Base-by-base conservation (phyloP, 2,329 filamentous ascomycete species). In the Ophiostoma triangulosporum region DNA sequence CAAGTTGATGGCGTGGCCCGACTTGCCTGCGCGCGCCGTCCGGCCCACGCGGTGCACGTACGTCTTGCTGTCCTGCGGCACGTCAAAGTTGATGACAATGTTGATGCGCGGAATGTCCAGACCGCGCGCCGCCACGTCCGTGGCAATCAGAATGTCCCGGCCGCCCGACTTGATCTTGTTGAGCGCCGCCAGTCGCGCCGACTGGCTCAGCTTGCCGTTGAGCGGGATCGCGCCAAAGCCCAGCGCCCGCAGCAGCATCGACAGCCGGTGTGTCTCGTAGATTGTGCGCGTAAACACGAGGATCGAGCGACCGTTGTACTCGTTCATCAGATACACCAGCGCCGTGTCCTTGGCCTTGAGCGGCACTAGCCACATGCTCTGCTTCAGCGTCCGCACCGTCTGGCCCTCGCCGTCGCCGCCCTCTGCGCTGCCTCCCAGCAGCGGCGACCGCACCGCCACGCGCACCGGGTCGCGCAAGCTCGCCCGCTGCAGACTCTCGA, bases 271-370 rank as follows among this genome's bases (percentile, higher is more conserved):
- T 0, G 89, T 86, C 65, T 97, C 91, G 67, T 88, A 86, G 45
- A 97, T 87, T 0, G 93, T 98, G 43, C 93, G 76, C 0, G 87
- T 89, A 70, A 98, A 98, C 59, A 97, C 78, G 63, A 98, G 95
- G 56, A 80, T 83, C 0, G 84, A 85, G 64, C 94, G 81, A n/a
- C 91, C 93, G 14, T 81, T 79, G 62, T 88, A 86, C 61, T 95
- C 88, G 65, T 93, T 93, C 58, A 93, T 72, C 1, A 97, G 74
- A 64, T 88, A 86, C 56, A 96, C 81, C 14, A 97, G 78, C 64
- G 95, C 94, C 9, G 87, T 79, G 63, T 98, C 93, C 68, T 98
- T 97, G 69, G 86, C 79, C 58, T 83, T 83, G 65, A 88, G 83
- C 1, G 90, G 89, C 54, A 95, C 80, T 68, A 97, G 89, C 58